A percentile compares a stretch with the other conserved stretches of the same genome.
Evolutionary conservation across 805 yeast species (phyloP).

Genomic region (Candida wancherniae): DNA sequence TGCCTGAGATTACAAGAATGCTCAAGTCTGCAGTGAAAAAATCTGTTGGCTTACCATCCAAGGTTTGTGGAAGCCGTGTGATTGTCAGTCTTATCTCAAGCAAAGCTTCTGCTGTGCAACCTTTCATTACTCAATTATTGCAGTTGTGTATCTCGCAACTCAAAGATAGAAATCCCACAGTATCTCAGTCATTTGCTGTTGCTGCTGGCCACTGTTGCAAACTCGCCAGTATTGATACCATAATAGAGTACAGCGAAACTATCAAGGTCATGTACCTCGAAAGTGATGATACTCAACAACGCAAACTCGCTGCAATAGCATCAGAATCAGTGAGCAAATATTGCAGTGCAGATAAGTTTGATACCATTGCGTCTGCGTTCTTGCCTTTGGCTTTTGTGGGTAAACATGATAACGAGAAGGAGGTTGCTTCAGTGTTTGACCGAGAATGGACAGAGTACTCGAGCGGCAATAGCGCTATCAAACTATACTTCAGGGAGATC

Average conservation of each 20-base stretch:
- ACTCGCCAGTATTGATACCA: conserved; percentile 48
- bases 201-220: conserved; percentile 78
- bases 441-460: conserved; percentile 76
- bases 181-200: conserved; percentile 70
- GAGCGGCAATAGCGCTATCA: conserved; percentile 64
- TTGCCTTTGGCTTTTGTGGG: conserved; percentile 80
- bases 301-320: conserved; percentile 55
- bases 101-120: conserved; percentile 40
- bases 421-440: conserved; percentile 47
- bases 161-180: conserved; percentile 65
- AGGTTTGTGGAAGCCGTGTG: conserved; percentile 76
- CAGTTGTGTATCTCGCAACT: conserved; percentile 55
- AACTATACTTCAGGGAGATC: conserved; percentile 68
- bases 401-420: conserved; percentile 53
- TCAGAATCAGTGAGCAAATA: conserved; percentile 63
- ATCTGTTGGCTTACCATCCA: conserved; percentile 87
- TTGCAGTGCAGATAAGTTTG: conserved; percentile 59
- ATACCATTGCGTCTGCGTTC: conserved; percentile 54
- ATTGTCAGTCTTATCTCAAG: conserved; percentile 60
- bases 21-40: conserved; percentile 55
- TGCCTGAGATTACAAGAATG: conserved; percentile 45
- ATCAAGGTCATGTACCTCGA: conserved; percentile 58
- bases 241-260: conserved; percentile 49
- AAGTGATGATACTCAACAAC: conserved; percentile 35
- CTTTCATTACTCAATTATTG: conserved; percentile 61